Base-by-base conservation (phyloP, 345 rosid genomes). In the Eucalyptus regnans region DNA sequence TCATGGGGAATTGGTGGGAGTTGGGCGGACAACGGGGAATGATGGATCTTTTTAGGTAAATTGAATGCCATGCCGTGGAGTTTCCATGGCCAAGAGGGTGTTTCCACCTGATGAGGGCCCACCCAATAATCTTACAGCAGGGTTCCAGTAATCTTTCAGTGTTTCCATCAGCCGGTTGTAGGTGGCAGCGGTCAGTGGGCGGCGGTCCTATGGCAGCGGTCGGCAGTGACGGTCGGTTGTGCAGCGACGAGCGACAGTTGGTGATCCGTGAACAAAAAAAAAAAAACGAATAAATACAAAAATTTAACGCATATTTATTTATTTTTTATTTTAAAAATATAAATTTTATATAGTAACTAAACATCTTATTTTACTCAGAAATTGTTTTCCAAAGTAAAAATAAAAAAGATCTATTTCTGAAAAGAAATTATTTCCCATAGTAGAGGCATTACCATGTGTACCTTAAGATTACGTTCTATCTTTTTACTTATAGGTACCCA, bases 191-290 rank as follows among this genome's bases (percentile, higher is more conserved):
- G 23, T 4, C 0, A 2, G 4, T 7, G 23, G 56, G 4, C 1
- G 7, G 4, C 18, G 2, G 8, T 51, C 56, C 0, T 51, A 17
- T 0, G 2, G 4, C 4, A 2, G 4, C 9, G 2, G 9, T 17
- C 8, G 0, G 4, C 22, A 17, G 2, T 8, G 2, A 17, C 1
- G 2, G 2, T 51, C 0, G 2, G 12, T 48, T 4, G 7, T 43
- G 44, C 44, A 41, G 12, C 12, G 1, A 0, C 1, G 0, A 4
- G 8, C 3, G 8, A 8, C 1, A 0, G 4, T 51, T 1, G 4
- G 1, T 0, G 1, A 52, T 52, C 0, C 0, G 0, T 52, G 23
- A 52, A 0, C 0, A 52, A 3, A 0, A 7, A 18, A 0, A 52
- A 52, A 51, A 51, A 52, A 52, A 17, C 0, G 56, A 18, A 52